These are phyloP conservation scores for Pythium inflatum DNA, from an alignment of 352 stramenopile genomes.

Conservation along the genomic window DNA sequence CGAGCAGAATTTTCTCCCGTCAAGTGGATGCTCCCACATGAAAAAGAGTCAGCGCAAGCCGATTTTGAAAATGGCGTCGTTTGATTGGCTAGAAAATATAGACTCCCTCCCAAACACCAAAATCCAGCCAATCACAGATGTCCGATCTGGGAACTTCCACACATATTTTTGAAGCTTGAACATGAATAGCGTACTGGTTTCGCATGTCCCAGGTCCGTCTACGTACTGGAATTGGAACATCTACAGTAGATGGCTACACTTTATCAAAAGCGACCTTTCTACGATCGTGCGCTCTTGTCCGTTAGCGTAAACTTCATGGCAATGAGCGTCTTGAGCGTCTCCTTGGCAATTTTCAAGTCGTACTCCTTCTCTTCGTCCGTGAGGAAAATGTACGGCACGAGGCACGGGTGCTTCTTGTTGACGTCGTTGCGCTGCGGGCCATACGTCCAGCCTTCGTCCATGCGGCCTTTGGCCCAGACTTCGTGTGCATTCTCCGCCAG, in stretches of 20 bases:
- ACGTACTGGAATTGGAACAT: too few species aligned
- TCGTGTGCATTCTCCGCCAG: conserved; percentile 87
- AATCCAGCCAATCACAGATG: conserved; percentile 5
- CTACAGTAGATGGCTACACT: too few species aligned
- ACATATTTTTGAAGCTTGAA: not conserved
- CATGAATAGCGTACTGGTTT: not conserved
- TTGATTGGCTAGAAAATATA: conserved; percentile 14
- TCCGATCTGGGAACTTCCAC: not conserved
- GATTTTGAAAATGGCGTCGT: not conserved
- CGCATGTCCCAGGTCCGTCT: not conserved
- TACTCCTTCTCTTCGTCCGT: conserved; percentile 90
- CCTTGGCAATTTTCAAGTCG: conserved; percentile 87
- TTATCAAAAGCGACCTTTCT: not conserved
- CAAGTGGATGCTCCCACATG: not conserved
- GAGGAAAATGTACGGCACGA: conserved; percentile 90
- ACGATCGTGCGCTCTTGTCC: conserved; percentile 47
- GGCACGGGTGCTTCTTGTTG: conserved; percentile 81
- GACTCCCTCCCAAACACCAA: not conserved
- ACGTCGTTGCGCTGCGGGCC: conserved; percentile 76
- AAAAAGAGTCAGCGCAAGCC: conserved; percentile 26
- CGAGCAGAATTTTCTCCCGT: conserved; percentile 28
- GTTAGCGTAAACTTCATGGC: conserved; percentile 87
- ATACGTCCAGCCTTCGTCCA: conserved; percentile 89
- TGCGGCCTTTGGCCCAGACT: conserved; percentile 85
- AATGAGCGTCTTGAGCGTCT: conserved; percentile 88